Evolutionary conservation across 2,329 filamentous ascomycete species (phyloP).

Genomic region (Aspergillus fumigatiaffinis): DNA sequence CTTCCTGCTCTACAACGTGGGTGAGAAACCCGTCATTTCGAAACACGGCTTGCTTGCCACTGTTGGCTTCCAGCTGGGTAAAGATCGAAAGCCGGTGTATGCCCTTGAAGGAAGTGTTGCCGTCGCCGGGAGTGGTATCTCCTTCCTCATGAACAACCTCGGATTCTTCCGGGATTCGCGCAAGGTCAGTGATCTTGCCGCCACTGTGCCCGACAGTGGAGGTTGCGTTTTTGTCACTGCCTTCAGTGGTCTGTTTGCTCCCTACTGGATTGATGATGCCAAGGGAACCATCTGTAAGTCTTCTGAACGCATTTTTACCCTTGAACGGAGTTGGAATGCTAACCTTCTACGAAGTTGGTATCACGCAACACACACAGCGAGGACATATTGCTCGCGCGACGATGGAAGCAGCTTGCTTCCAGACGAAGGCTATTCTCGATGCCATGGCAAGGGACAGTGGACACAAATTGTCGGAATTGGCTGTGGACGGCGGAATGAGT

Average conservation of each 20-base stretch:
- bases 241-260: slow-evolving; percentile 85
- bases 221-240: slow-evolving; percentile 85
- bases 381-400: slow-evolving; percentile 87
- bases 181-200: slow-evolving; percentile 62
- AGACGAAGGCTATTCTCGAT: slow-evolving; percentile 86
- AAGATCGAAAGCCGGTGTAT: slow-evolving; percentile 65
- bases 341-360: slow-evolving; percentile 55
- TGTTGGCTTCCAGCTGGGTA: slow-evolving; percentile 78
- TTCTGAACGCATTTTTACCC: not conserved
- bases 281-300: slow-evolving; percentile 74
- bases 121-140: slow-evolving; percentile 75
- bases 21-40: slow-evolving; percentile 78
- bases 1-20: slow-evolving; percentile 86
- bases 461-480: slow-evolving; percentile 68
- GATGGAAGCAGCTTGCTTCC: slow-evolving; percentile 86
- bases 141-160: slow-evolving; percentile 66
- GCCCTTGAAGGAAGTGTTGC: slow-evolving; percentile 81
- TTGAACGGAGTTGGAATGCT: slow-evolving; percentile 6
- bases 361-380: slow-evolving; percentile 78
- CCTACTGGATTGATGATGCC: slow-evolving; percentile 92
- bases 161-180: slow-evolving; percentile 58
- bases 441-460: slow-evolving; percentile 86
- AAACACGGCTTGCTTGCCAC: slow-evolving; percentile 80
- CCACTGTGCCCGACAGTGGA: slow-evolving; percentile 68
- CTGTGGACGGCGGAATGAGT: slow-evolving; percentile 85